Evolutionary conservation across 2,329 filamentous ascomycete genomes (phyloP), one percentile per base, ranked within the genome.

Genomic region (Domatiomyces catenatus): DNA sequence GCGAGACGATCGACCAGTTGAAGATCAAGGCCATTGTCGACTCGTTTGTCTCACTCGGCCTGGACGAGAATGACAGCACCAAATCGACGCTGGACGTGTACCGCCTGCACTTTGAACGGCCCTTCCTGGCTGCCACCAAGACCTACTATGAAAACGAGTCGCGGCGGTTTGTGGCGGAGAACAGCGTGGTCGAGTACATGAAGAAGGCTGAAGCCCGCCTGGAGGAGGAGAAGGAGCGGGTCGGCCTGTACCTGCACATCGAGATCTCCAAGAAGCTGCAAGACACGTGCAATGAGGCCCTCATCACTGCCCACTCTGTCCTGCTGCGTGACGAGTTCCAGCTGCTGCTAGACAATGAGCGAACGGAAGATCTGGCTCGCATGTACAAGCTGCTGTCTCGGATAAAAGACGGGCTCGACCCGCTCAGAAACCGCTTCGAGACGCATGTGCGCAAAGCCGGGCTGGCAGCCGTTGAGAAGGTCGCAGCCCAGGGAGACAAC

Each of bases 111-210:
- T 98, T 98, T 63, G 90, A 98, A 70, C 80, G 78, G 61, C 92
- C 93, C 0, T 98, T 95, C 75, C 76, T 98, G 48, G 75, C 76
- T 5, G 86, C 88, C 2, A 98, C 92, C 8, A 80, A 78, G 60
- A 71, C 75, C 26, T 98, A 94, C 70, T 98, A 98, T 66, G 76
- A 87, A 60, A 81, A 84, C 45, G 93, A 98, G 66, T 96, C 92
- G 18, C 86, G 87, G 61, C 84, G 88, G 56, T 98, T 98, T 64
- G 80, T 98, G 32, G 86, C 88, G 8, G 90, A 96, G 67, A 98
- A 98, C 66, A 94, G 85, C 56, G 88, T 98, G 3, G 89, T 98
- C 32, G 92, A 98, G 64, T 98, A 96, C 70, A 96, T 98, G 92
- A 96, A 96, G 75, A 98, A 98, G 76, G 93, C 92, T 0, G 90